Evolutionary conservation across 176 grass and related monocot genomes (phyloP).

Genomic region (Pharus latifolius): DNA sequence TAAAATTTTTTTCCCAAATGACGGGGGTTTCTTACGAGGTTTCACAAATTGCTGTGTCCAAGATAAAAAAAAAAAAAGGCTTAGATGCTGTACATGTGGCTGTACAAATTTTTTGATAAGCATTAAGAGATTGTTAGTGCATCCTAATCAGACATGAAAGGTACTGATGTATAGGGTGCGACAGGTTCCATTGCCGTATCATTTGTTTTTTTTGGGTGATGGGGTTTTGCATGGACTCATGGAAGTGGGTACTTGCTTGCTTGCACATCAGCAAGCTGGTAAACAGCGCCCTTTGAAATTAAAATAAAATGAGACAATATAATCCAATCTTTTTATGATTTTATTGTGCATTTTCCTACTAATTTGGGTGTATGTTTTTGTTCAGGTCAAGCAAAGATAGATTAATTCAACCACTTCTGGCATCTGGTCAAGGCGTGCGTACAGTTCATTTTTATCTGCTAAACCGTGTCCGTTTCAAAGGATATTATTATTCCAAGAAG

Average conservation of each 20-base stretch:
- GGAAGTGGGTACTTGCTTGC: conserved; percentile 16
- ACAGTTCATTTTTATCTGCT: conserved; percentile 34
- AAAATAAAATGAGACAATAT: background rate
- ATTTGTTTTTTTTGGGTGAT: too few relatives aligned
- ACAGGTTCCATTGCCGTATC: background rate
- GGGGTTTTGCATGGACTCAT: background rate
- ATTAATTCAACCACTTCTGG: background rate
- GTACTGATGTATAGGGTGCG: background rate
- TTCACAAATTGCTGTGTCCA: conserved; percentile 7
- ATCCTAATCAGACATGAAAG: conserved; percentile 3
- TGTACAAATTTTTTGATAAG: background rate
- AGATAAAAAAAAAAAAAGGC: background rate
- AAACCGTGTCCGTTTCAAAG: conserved; percentile 23
- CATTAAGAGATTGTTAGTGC: background rate
- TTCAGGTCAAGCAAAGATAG: background rate
- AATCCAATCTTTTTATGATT: background rate
- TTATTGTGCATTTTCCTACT: background rate
- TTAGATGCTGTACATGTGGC: background rate
- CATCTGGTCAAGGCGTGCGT: conserved; percentile 27
- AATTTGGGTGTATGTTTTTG: background rate
- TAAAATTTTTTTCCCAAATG: too few relatives aligned
- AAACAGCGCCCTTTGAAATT: background rate
- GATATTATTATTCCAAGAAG: background rate
- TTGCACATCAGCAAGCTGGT: conserved; percentile 14
- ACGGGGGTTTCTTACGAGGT: too few relatives aligned